Percentiles rank a stretch among this genome's conserved stretches.
These are phyloP conservation scores for Pseudogymnoascus sp. DNA, from an alignment of 2,329 filamentous ascomycete species.

Conservation along the genomic window DNA sequence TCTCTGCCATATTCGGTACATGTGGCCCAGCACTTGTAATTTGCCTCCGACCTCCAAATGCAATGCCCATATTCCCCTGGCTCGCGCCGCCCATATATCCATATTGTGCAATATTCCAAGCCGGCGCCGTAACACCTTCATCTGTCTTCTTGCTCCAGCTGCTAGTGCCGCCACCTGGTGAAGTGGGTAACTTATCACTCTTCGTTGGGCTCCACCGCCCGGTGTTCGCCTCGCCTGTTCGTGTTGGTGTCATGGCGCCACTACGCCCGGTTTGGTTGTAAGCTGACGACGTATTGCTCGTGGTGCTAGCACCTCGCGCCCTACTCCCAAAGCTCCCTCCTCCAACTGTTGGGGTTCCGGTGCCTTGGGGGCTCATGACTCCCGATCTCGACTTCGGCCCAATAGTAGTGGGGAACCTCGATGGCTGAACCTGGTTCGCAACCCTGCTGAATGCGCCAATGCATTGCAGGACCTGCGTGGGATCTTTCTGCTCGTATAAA, in stretches of 20 bases:
- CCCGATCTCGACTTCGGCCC: slow-evolving; percentile 57
- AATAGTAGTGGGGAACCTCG: slow-evolving; percentile 64
- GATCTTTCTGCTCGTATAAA: slow-evolving; percentile 90
- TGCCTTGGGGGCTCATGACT: slow-evolving; percentile 56
- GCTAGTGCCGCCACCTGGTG: slow-evolving; percentile 51
- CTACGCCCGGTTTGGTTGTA: slow-evolving; percentile 37
- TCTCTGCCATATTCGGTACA: slow-evolving; percentile 76
- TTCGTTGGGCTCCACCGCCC: slow-evolving; percentile 56
- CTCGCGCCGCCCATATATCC: slow-evolving; percentile 97
- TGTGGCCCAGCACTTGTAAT: slow-evolving; percentile 76
- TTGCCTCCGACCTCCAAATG: slow-evolving; percentile 84
- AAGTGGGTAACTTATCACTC: slow-evolving; percentile 42
- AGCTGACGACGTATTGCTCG: slow-evolving; percentile 49
- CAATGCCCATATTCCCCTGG: slow-evolving; percentile 88
- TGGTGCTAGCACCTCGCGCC: slow-evolving; percentile 43
- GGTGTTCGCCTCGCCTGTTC: slow-evolving; percentile 34
- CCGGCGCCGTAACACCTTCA: slow-evolving; percentile 71
- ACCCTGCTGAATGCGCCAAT: slow-evolving; percentile 84
- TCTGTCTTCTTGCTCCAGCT: slow-evolving; percentile 86
- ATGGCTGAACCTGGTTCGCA: slow-evolving; percentile 65
- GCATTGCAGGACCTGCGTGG: slow-evolving; percentile 90
- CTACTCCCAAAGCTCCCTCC: slow-evolving; percentile 33
- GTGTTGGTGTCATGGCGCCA: slow-evolving; percentile 28
- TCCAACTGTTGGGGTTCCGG: slow-evolving; percentile 46
- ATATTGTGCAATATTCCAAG: slow-evolving; percentile 98